These are phyloP conservation scores for Mycena maculata DNA, from an alignment of 768 basidiomycete species.

Conservation along the genomic window DNA sequence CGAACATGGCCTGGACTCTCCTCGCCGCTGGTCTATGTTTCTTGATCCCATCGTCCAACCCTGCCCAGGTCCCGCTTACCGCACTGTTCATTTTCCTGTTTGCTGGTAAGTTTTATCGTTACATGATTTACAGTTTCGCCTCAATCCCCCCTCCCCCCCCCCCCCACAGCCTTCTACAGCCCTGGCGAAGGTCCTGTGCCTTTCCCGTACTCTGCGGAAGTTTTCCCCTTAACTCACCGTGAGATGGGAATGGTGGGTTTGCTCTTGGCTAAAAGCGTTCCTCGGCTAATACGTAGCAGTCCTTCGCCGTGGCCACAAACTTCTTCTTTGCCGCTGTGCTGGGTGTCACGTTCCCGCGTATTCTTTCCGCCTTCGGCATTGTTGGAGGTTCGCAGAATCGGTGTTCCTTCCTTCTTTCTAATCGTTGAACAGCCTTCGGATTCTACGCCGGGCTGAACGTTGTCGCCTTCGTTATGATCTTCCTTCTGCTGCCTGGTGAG, in stretches of 20 bases:
- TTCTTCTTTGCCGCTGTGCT: constrained; percentile 67
- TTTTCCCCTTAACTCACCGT: constrained; percentile 86
- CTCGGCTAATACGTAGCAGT: constrained; percentile 44
- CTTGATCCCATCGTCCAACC: constrained; percentile 52
- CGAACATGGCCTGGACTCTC: constrained; percentile 81
- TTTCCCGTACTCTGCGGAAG: constrained; percentile 92
- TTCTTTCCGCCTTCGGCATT: constrained; percentile 57
- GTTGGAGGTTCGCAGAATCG: constrained; percentile 42
- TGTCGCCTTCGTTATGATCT: constrained; percentile 64
- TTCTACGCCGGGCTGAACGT: constrained; percentile 68
- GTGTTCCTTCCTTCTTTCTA: constrained; percentile 17
- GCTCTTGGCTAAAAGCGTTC: constrained; percentile 24
- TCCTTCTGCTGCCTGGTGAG: constrained; percentile 55
- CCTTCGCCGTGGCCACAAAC: constrained; percentile 65
- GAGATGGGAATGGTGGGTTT: constrained; percentile 64
- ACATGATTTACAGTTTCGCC: background rate
- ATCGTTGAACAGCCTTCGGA: constrained; percentile 58
- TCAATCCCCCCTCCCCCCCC: too few relatives aligned
- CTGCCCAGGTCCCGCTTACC: constrained; percentile 55
- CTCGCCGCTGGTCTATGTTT: constrained; percentile 83
- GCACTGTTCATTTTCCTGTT: constrained; percentile 53
- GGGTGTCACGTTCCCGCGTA: constrained; percentile 68
- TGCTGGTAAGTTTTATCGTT: constrained; percentile 28
- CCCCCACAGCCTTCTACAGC: constrained; percentile 71
- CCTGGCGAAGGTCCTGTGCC: constrained; percentile 93